Evolutionary conservation across 106 monocot species (phyloP).

Genomic region (Apostasia ramifera): DNA sequence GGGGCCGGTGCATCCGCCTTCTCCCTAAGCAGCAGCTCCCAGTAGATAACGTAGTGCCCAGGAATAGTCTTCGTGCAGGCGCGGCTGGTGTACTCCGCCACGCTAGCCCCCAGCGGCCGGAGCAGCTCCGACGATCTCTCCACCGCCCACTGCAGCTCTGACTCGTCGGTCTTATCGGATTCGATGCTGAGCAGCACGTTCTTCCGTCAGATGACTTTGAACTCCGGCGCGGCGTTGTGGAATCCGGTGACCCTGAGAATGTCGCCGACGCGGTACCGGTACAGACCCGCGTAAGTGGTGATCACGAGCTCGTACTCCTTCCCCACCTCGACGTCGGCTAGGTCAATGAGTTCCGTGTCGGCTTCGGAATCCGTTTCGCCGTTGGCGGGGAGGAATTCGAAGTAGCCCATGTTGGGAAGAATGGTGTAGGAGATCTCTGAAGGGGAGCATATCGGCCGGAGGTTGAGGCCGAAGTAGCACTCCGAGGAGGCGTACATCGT

Average conservation of each 20-base stretch:
- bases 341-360: slow-evolving; percentile 33
- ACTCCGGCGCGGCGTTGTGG: slow-evolving; percentile 65
- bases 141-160: slow-evolving; percentile 64
- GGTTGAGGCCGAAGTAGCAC: slow-evolving; percentile 89
- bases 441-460: slow-evolving; percentile 57
- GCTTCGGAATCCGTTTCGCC: background rate
- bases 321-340: slow-evolving; percentile 50
- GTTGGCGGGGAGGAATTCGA: slow-evolving; percentile 49
- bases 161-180: slow-evolving; percentile 73
- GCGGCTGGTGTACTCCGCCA: slow-evolving; percentile 72
- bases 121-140: slow-evolving; percentile 42
- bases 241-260: slow-evolving; percentile 58
- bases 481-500: slow-evolving; percentile 95
- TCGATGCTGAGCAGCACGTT: slow-evolving; percentile 81
- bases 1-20: background rate
- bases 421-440: slow-evolving; percentile 24
- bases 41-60: slow-evolving; percentile 73
- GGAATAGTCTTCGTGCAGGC: slow-evolving; percentile 54
- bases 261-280: slow-evolving; percentile 68
- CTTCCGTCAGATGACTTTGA: slow-evolving; percentile 64
- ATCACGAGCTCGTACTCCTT: slow-evolving; percentile 76
- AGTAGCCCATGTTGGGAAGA: slow-evolving; percentile 49
- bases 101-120: slow-evolving; percentile 12
- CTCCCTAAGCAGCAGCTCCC: slow-evolving; percentile 44
- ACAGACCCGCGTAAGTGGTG: slow-evolving; percentile 71